Percentiles rank a stretch among this genome's conserved stretches.
Evolutionary conservation across 305 asterid genomes (phyloP).

Genomic region (Fraxinus angustifolia): DNA sequence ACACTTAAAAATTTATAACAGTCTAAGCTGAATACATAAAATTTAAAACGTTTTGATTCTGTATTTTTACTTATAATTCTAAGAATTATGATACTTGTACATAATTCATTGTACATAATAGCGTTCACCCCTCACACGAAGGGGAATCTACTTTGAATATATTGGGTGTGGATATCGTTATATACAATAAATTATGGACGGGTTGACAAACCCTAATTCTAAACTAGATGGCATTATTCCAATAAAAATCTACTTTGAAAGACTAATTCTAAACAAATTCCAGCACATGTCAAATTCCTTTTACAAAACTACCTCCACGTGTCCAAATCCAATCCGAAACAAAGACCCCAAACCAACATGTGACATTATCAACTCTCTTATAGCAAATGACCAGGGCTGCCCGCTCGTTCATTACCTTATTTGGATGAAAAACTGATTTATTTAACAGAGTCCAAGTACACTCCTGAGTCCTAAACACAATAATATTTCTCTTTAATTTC

Average conservation of each 20-base stretch:
- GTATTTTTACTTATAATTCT: too few relatives aligned
- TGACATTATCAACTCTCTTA: background rate
- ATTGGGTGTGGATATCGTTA: too few relatives aligned
- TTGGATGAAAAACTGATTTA: background rate
- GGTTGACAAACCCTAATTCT: too few relatives aligned
- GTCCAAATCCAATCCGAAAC: background rate
- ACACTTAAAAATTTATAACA: too few relatives aligned
- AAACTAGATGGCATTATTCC: background rate
- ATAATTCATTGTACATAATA: too few relatives aligned
- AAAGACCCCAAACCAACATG: background rate
- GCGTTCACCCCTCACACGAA: too few relatives aligned
- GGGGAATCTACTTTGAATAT: too few relatives aligned
- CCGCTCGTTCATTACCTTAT: slow-evolving; percentile 4
- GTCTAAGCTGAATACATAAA: background rate
- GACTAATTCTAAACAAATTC: background rate
- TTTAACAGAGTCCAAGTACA: background rate
- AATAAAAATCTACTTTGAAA: background rate
- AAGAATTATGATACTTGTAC: too few relatives aligned
- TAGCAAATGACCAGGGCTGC: background rate
- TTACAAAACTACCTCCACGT: background rate
- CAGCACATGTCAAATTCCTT: background rate
- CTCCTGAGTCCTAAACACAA: background rate
- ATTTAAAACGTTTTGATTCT: too few relatives aligned
- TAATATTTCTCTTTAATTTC: background rate
- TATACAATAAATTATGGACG: too few relatives aligned